phyloP scores from a whole-genome alignment of 305 asterid genomes.

The Solanum chacoense region DNA sequence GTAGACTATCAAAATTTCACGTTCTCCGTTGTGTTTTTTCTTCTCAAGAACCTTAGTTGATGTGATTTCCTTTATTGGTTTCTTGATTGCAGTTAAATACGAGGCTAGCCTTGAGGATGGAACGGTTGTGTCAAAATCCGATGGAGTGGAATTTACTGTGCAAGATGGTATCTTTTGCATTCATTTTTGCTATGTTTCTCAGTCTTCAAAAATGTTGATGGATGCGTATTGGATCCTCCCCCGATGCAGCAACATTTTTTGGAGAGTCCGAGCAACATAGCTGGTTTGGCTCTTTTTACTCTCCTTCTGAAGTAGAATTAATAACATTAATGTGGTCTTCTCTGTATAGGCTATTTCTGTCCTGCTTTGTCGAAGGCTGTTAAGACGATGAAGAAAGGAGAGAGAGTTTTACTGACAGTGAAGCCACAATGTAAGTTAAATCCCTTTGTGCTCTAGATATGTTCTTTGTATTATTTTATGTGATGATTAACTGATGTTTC shows the following conservation, averaged over 20 bases:
- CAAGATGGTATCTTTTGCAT: constrained; percentile 7
- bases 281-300: background rate
- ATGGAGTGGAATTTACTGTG: constrained; percentile 15
- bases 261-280: background rate
- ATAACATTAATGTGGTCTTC: background rate
- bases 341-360: constrained; percentile 15
- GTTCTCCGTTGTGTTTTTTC: background rate
- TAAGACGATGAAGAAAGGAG: constrained; percentile 22
- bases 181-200: background rate
- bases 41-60: background rate
- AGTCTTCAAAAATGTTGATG: background rate
- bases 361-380: constrained; percentile 16
- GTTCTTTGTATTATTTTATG: background rate
- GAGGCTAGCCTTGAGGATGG: constrained; percentile 16
- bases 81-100: constrained; percentile 5
- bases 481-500: background rate
- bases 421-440: constrained; percentile 14
- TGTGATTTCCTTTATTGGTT: background rate
- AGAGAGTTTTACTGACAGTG: constrained; percentile 3
- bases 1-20: background rate
- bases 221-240: background rate
- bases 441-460: background rate
- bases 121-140: constrained; percentile 9
- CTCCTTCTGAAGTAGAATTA: background rate
- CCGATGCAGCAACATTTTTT: background rate